Conservation (phyloP, 805 yeast genomes). For the Clavispora asparagi region DNA sequence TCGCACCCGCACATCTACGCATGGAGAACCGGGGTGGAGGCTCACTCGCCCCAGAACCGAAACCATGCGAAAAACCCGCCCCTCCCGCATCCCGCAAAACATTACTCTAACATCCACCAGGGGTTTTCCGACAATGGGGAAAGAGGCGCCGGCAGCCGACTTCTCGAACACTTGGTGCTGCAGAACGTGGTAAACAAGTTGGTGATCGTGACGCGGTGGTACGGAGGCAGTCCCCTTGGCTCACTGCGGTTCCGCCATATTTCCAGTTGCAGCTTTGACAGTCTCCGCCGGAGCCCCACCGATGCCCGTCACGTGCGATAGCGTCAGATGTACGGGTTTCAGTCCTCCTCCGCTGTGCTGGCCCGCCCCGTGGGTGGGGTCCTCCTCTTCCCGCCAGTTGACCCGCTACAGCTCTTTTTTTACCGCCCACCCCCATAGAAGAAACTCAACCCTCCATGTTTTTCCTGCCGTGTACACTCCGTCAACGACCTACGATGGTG, state of each 20-base stretch:
- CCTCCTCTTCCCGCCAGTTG: no score
- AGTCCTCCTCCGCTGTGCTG: no score
- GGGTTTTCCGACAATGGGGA: conserved; percentile 72
- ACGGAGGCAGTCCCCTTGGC: conserved; percentile 74
- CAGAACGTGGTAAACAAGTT: conserved; percentile 48
- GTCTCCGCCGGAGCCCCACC: conserved; percentile 22
- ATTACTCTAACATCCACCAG: conserved; percentile 36
- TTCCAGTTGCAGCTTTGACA: conserved; percentile 49
- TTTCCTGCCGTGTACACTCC: no score
- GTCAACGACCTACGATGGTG: no score
- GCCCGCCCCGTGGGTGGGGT: no score
- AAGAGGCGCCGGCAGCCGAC: conserved; percentile 61
- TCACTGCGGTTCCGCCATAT: conserved; percentile 67
- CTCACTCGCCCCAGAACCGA: conserved; percentile 3
- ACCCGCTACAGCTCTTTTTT: no score
- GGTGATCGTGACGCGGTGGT: conserved; percentile 75
- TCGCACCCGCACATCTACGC: conserved; percentile 73
- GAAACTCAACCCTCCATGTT: no score
- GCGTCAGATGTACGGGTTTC: no score
- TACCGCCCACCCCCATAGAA: no score
- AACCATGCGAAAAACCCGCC: background rate
- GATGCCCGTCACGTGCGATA: background rate
- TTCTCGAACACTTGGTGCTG: conserved; percentile 48
- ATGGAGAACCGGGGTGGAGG: conserved; percentile 50
- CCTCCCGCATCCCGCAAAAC: background rate